Evolutionary conservation across 2,329 filamentous ascomycete species (phyloP).

Genomic region (Microsporum ferrugineum): DNA sequence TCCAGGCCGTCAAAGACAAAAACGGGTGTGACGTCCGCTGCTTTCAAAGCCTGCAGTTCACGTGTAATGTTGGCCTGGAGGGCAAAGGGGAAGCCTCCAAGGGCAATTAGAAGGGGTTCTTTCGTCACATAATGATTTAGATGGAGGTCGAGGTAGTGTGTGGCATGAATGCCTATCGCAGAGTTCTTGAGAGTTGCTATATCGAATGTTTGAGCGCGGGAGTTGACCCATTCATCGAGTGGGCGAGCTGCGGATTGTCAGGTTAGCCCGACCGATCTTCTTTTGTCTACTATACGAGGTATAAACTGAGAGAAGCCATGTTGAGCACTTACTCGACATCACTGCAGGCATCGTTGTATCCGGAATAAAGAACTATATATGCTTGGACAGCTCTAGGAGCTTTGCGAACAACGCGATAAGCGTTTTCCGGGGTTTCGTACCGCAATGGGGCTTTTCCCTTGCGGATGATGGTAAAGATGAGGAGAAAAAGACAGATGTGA

Average conservation of each 20-base stretch:
- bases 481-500: neutral
- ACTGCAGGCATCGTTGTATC: neutral
- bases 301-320: neutral
- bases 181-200: conserved; percentile 62
- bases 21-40: conserved; percentile 59
- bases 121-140: conserved; percentile 58
- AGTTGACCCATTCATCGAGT: conserved; percentile 48
- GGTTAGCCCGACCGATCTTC: neutral
- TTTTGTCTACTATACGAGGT: neutral
- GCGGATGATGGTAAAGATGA: neutral
- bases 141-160: conserved; percentile 72
- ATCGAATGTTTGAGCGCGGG: conserved; percentile 46
- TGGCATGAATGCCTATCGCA: conserved; percentile 75
- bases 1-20: conserved; percentile 90
- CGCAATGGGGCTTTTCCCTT: neutral
- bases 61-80: conserved; percentile 63
- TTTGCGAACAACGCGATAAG: neutral
- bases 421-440: neutral
- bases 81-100: conserved; percentile 76
- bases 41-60: conserved; percentile 62
- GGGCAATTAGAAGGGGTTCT: conserved; percentile 79
- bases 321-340: neutral
- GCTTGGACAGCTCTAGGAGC: neutral
- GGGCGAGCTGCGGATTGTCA: conserved; percentile 31
- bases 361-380: neutral